Evolutionary conservation across 495 filamentous ascomycete genomes (phyloP), one percentile per base, ranked within the genome.

Genomic region (Hypoxylon fuscum): DNA sequence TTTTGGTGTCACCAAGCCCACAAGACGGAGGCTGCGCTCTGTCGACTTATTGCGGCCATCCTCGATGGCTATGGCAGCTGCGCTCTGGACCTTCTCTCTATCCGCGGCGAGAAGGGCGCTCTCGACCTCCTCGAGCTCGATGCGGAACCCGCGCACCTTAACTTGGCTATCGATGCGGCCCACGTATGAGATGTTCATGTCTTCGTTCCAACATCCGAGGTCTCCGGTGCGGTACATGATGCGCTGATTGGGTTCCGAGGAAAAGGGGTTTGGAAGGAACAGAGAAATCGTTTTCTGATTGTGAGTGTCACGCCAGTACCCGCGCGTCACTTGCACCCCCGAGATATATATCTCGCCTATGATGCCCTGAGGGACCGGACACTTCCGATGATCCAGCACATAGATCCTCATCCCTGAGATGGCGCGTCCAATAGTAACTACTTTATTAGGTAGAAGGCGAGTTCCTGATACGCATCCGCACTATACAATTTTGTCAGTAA

Each of bases 171-270:
- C 72, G 5, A 53, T 32, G 21, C 72, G 54, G 10, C 72, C 70
- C 21, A 66, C 20, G 38, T 54, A 70, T 12, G 51, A 27, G 12
- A 74, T 18, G 10, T 73, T 62, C 10, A 59, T 61, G 9, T 43
- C 14, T 45, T 60, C 56, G 20, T 44, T 62, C 64, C 68, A 70
- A 38, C 47, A 57, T 12, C 62, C 72, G n/a, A 64, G 23, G 34
- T 74, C 72, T 11, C 72, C 72, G 8, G 70, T 69, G 35, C 55
- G 49, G 43, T 73, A 74, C 71, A 74, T 71, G 12, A 14, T 25
- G 17, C 60, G 1, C 21, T 43, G 12, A 5, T 43, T 20, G 8
- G 41, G 56, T 27, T 59, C 56, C 15, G 43, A 41, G 17, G 53
- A 25, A 34, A 72, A 72, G 6, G 55, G 55, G 34, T 64, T 46